Conservation (phyloP, 208 protist genomes). For the Vickermania ingenoplastis region DNA sequence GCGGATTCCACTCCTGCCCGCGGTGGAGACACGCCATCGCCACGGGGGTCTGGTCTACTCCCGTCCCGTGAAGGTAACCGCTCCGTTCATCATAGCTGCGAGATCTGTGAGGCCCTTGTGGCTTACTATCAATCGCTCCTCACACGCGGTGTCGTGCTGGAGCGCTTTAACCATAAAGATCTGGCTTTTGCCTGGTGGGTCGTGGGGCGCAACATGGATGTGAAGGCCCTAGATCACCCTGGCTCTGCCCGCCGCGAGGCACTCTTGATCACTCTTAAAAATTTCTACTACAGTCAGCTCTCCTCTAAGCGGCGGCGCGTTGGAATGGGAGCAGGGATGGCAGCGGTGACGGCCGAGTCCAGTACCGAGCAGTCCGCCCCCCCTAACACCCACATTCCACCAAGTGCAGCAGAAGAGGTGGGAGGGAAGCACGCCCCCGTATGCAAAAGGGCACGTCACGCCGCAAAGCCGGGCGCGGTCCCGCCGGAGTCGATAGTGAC, state of each 20-base stretch:
- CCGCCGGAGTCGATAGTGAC: too few relatives aligned
- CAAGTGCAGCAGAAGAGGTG: too few relatives aligned
- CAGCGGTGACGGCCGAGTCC: background rate
- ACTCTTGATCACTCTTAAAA: constrained; percentile 53
- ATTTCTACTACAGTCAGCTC: constrained; percentile 67
- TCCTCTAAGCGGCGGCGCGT: constrained; percentile 13
- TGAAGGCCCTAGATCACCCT: constrained; percentile 29
- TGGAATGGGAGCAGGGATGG: background rate
- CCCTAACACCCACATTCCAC: constrained; percentile 3
- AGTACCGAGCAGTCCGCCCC: background rate
- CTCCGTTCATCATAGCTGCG: constrained; percentile 12
- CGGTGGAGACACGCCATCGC: too few relatives aligned
- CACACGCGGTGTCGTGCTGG: constrained; percentile 63
- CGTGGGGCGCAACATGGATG: constrained; percentile 66
- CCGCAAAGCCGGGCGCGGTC: too few relatives aligned
- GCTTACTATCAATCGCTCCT: constrained; percentile 71
- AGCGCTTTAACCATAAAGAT: constrained; percentile 77
- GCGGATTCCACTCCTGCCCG: too few relatives aligned
- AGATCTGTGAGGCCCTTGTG: constrained; percentile 42
- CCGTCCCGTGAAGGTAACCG: background rate
- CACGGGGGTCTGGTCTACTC: too few relatives aligned
- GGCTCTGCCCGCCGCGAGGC: constrained; percentile 50
- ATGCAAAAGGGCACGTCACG: too few relatives aligned
- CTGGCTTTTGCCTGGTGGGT: constrained; percentile 80
- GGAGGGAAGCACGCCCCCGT: too few relatives aligned